These are phyloP conservation scores for Pyricularia pennisetigena DNA, from an alignment of 2,329 filamentous ascomycete genomes.

Conservation along the genomic window DNA sequence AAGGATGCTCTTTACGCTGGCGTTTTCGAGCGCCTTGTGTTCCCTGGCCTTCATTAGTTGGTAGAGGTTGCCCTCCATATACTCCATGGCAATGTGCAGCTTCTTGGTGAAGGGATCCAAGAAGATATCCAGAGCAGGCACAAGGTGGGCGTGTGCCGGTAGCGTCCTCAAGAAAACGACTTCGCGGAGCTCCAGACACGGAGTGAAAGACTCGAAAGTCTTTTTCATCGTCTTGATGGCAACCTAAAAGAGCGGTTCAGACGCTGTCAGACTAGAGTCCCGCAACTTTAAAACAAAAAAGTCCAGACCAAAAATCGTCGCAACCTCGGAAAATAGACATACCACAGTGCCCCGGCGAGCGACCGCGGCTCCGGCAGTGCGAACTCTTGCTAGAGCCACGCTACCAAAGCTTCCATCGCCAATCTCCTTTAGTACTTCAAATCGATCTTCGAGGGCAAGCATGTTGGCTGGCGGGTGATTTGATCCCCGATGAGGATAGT, in stretches of 20 bases:
- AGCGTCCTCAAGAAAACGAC: conserved; percentile 92
- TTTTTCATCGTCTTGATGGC: conserved; percentile 99
- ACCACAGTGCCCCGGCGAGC: conserved; percentile 89
- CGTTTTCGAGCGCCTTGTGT: conserved; percentile 83
- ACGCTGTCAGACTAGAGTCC: neutral
- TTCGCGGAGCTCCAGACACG: conserved; percentile 88
- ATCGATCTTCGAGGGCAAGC: conserved; percentile 77
- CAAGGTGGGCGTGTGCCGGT: conserved; percentile 79
- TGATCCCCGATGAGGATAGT: conserved; percentile 58
- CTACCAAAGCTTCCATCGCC: conserved; percentile 98
- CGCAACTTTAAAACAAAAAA: conserved; percentile 4
- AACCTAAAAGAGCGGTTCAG: conserved; percentile 49
- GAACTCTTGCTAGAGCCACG: conserved; percentile 82
- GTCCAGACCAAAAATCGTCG: neutral
- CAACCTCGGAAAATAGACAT: conserved; percentile 27
- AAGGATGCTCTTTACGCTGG: conserved; percentile 92
- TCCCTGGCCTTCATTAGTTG: conserved; percentile 98
- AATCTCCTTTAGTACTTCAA: conserved; percentile 95
- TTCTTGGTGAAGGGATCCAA: conserved; percentile 93
- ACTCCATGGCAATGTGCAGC: conserved; percentile 97
- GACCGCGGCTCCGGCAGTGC: conserved; percentile 79
- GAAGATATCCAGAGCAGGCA: conserved; percentile 97
- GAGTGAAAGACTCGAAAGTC: conserved; percentile 84
- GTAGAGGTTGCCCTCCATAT: conserved; percentile 98
- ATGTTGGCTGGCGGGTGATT: conserved; percentile 32